Conservation (phyloP, 805 yeast genomes). For the Candida multigemmis region DNA sequence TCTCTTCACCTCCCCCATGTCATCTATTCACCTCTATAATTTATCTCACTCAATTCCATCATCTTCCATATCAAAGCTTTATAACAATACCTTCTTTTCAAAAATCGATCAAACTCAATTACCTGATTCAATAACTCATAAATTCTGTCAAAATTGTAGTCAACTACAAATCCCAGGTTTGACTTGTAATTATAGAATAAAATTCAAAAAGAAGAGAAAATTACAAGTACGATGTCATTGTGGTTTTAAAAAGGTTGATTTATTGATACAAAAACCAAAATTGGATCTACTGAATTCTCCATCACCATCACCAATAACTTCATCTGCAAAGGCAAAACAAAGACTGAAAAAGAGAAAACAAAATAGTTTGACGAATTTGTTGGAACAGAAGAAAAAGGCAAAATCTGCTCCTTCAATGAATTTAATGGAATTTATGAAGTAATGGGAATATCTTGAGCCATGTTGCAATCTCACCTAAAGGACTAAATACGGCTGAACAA, state of each 20-base stretch:
- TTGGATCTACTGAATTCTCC: no score
- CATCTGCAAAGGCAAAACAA: slow-evolving; percentile 19
- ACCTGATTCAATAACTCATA: slow-evolving; percentile 16
- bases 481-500: no score
- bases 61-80: no score
- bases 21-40: slow-evolving; percentile 18
- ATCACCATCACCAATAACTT: no score
- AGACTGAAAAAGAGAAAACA: slow-evolving; percentile 40
- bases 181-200: slow-evolving; percentile 4
- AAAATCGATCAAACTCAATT: slow-evolving; percentile 16
- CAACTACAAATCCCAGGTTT: slow-evolving; percentile 24
- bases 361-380: slow-evolving; percentile 31
- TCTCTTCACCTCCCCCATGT: slow-evolving; percentile 13
- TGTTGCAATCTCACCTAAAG: no score
- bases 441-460: no score
- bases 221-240: slow-evolving; percentile 3
- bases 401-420: slow-evolving; percentile 30
- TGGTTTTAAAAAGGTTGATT: no score
- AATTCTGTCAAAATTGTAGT: slow-evolving; percentile 24
- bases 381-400: slow-evolving; percentile 30
- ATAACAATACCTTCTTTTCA: no score
- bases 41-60: slow-evolving; percentile 19
- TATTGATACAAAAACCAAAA: no score
- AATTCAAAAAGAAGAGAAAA: no score
- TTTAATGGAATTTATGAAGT: slow-evolving; percentile 41